Percentiles rank a stretch among this genome's conserved stretches.
Conservation (phyloP, 106 monocot species). For the Narthecium ossifragum region DNA sequence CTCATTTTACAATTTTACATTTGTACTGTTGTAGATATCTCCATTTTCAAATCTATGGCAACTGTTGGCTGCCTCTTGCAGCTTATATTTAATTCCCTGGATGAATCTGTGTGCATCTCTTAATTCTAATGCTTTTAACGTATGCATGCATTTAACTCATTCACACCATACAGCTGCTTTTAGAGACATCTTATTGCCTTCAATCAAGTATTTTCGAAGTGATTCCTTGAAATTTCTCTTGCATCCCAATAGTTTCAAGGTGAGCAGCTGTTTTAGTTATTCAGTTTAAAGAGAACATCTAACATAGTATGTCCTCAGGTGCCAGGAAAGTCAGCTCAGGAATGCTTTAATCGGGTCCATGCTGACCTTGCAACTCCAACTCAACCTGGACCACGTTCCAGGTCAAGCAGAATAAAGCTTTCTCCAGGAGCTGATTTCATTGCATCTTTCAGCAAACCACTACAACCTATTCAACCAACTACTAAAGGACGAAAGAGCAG, state of each 20-base stretch:
- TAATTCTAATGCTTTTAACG: no score
- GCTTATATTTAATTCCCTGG: no score
- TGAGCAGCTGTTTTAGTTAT: not conserved
- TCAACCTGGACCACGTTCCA: conserved; percentile 26
- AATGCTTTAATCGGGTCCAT: conserved; percentile 64
- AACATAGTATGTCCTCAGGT: conserved; percentile 24
- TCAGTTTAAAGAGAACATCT: not conserved
- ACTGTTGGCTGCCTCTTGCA: no score
- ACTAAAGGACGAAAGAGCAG: conserved; percentile 20
- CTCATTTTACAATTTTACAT: no score
- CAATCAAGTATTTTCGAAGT: not conserved
- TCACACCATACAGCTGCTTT: not conserved
- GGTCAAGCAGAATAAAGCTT: conserved; percentile 6
- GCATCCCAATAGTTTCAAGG: not conserved
- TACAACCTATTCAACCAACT: not conserved
- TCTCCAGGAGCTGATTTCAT: conserved; percentile 39
- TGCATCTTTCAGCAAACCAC: conserved; percentile 15
- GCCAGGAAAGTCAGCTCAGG: conserved; percentile 58
- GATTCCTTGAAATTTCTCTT: not conserved
- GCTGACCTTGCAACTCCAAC: conserved; percentile 40
- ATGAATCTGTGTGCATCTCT: no score
- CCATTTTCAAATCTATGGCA: no score
- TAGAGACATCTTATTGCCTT: not conserved
- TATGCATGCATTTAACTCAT: no score
- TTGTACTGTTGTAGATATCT: no score